phyloP scores from a whole-genome alignment of 148 eudicot genomes.

The Agrostemma githago region DNA sequence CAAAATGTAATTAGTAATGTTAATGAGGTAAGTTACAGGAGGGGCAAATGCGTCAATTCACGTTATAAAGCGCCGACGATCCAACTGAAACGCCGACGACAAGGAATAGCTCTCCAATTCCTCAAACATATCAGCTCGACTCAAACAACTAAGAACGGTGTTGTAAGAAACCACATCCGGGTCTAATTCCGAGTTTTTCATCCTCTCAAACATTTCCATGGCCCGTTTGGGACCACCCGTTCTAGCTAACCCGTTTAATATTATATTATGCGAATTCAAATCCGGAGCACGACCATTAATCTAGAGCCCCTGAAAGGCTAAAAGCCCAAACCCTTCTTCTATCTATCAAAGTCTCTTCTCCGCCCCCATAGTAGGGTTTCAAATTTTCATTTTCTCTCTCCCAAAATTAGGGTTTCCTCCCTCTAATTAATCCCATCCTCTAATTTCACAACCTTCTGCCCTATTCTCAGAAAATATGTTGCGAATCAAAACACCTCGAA shows the following conservation, averaged over 20 bases:
- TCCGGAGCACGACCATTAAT: slow-evolving; percentile 76
- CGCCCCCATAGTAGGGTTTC: background rate
- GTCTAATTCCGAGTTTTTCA: slow-evolving; percentile 55
- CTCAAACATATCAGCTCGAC: slow-evolving; percentile 97
- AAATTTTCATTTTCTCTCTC: too few relatives aligned
- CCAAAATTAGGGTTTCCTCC: background rate
- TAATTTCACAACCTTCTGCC: background rate
- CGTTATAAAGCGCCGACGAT: too few relatives aligned
- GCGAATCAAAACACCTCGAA: slow-evolving; percentile 56
- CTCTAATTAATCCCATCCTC: background rate
- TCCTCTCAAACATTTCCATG: slow-evolving; percentile 64
- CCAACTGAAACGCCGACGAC: too few relatives aligned
- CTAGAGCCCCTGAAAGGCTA: too few relatives aligned
- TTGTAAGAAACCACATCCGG: slow-evolving; percentile 90
- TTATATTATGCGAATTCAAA: slow-evolving; percentile 73
- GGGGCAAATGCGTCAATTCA: too few relatives aligned
- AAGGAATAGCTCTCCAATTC: slow-evolving; percentile 98
- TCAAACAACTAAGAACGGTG: slow-evolving; percentile 79
- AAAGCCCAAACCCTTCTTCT: too few relatives aligned
- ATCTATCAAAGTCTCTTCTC: background rate
- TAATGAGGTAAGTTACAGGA: too few relatives aligned
- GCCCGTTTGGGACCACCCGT: slow-evolving; percentile 68
- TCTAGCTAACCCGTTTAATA: slow-evolving; percentile 75
- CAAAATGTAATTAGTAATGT: too few relatives aligned
- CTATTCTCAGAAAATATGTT: slow-evolving; percentile 29